Evolutionary conservation across 1,139 yeast species (phyloP), one percentile per base, ranked within the genome.

Genomic region (Wickerhamiella infanticola): DNA sequence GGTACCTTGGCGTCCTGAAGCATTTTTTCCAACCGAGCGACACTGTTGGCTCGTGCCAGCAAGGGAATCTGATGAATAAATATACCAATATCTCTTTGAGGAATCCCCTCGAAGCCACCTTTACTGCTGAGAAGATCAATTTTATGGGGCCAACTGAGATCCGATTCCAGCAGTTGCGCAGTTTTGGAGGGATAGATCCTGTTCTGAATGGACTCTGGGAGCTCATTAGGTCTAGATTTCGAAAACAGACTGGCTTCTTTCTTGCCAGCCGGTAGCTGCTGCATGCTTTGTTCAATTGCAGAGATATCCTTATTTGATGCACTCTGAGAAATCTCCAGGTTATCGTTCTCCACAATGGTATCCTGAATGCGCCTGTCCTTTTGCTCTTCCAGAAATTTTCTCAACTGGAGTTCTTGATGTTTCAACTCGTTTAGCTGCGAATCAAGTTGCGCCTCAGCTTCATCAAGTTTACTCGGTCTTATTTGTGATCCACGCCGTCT

Each of bases 11-110:
- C 58, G 8, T 53, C 55, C 3, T 45, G 41, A 40, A 61, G 49
- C 60, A 62, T 54, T 25, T 53, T 54, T 33, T 59, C 58, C 3
- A 66, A 47, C 33, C 47, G 51, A 5, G 48, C 41, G 29, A 55
- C 46, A 1, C 46, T 41, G 2, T 45, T 35, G 0, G 56, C 55
- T 24, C 65, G 48, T 35, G 54, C 55, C 7, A 47, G 49, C 29
- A 59, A 39, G 2, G 67, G 66, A 11, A 63, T 57, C 24, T 48
- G 39, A 8, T 44, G 41, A 26, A 62, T 44, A 7, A 64, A 47
- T 5, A 37, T 36, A 40, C 59, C 58, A 24, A 60, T 55, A 18
- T 62, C 65, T 1, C 39, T 39, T 3, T 43, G 41, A 0, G 54
- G 44, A 9, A 60, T 45, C 6, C 50, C 57, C 4, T 35, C 39